Conservation (phyloP, 2,329 filamentous ascomycete species). For the Diplodia corticola region DNA sequence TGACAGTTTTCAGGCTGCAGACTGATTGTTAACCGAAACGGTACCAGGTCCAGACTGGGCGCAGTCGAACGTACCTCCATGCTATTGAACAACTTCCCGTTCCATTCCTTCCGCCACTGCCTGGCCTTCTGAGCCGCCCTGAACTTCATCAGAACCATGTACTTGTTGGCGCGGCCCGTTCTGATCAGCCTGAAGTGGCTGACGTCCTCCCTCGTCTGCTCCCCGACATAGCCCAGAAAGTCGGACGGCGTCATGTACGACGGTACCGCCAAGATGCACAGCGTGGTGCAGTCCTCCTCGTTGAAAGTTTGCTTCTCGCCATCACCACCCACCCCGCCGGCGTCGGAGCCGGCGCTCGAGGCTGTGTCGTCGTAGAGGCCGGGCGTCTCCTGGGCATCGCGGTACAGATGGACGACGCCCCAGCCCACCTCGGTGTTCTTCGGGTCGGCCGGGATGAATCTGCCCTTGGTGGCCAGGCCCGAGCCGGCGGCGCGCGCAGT, state of each 20-base stretch:
- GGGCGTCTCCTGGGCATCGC: slow-evolving; percentile 75
- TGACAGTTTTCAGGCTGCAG: slow-evolving; percentile 84
- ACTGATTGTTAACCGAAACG: neutral
- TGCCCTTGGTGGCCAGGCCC: slow-evolving; percentile 79
- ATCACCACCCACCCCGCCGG: slow-evolving; percentile 31
- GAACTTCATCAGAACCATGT: slow-evolving; percentile 96
- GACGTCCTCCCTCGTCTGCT: slow-evolving; percentile 80
- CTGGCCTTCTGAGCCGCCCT: slow-evolving; percentile 71
- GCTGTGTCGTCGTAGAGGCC: slow-evolving; percentile 56
- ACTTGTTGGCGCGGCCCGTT: slow-evolving; percentile 84
- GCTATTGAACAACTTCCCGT: slow-evolving; percentile 88
- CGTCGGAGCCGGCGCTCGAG: slow-evolving; percentile 39
- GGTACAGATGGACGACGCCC: slow-evolving; percentile 92
- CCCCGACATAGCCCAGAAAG: slow-evolving; percentile 87
- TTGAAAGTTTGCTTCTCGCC: slow-evolving; percentile 36
- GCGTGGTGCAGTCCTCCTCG: slow-evolving; percentile 73
- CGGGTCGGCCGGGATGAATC: slow-evolving; percentile 69
- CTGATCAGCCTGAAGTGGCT: slow-evolving; percentile 94
- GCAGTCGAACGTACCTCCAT: slow-evolving; percentile 66
- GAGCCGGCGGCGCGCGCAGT: slow-evolving; percentile 23
- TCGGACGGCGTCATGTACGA: slow-evolving; percentile 91
- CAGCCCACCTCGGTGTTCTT: slow-evolving; percentile 78
- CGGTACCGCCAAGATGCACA: slow-evolving; percentile 93
- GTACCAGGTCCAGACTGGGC: neutral
- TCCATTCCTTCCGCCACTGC: slow-evolving; percentile 82